Conservation (phyloP, 768 basidiomycete genomes). For the Agrocybe praecox region DNA sequence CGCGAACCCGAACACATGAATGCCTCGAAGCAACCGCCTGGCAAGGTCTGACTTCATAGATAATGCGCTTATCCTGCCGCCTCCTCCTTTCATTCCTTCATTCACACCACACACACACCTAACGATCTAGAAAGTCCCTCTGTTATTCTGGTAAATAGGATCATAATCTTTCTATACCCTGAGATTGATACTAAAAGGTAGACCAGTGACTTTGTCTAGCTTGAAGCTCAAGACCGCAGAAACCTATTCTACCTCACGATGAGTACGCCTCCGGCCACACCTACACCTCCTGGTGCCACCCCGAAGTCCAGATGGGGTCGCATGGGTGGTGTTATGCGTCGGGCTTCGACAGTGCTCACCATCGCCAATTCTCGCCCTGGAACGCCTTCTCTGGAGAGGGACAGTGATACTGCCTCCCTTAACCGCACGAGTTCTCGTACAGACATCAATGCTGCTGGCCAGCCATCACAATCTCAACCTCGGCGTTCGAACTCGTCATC, state of each 20-base stretch:
- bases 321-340: constrained; percentile 61
- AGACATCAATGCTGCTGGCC: constrained; percentile 17
- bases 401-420: constrained; percentile 27
- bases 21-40: constrained; percentile 51
- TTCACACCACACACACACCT: constrained; percentile 10
- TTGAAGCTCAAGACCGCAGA: constrained; percentile 1
- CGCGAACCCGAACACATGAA: neutral
- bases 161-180: neutral
- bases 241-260: constrained; percentile 16
- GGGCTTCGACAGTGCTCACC: constrained; percentile 58
- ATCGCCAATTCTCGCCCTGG: constrained; percentile 34
- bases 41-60: constrained; percentile 31
- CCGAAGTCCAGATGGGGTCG: constrained; percentile 53
- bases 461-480: constrained; percentile 3
- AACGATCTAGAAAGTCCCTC: constrained; percentile 9
- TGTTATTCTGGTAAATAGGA: constrained; percentile 3
- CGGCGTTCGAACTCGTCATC: neutral
- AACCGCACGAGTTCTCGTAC: constrained; percentile 17
- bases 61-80: constrained; percentile 27
- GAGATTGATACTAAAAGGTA: constrained; percentile 3
- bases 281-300: constrained; percentile 20
- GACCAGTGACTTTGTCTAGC: constrained; percentile 14
- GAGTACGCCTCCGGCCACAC: constrained; percentile 25
- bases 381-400: constrained; percentile 26
- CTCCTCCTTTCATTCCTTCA: constrained; percentile 15